Evolutionary conservation across 768 basidiomycete genomes (phyloP), one percentile per base, ranked within the genome.

Genomic region (Lactifluus volemus): DNA sequence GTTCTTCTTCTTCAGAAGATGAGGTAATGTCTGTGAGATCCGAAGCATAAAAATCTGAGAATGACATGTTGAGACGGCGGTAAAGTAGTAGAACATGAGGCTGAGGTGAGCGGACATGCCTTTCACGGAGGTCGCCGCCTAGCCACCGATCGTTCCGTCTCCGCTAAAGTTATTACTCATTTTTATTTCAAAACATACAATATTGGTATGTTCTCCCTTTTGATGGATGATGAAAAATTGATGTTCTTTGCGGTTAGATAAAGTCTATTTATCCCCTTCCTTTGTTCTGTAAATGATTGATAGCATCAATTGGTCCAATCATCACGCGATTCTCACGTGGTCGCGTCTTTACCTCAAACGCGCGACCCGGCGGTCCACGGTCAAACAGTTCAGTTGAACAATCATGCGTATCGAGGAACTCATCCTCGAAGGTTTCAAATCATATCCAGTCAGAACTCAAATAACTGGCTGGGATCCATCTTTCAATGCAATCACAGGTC

Each of bases 401-500:
- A 52, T 14, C 8, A 66, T 66, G 65, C 59, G 64, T 7, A 66
- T 66, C 11, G 63, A 66, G 65, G 65, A 66, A 50, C 65, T 66
- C 59, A 60, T 66, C 51, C 59, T 21, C 49, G 10, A 65, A 92
- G 94, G 96, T 50, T 99, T 98, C 81, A 98, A 99, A 72, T 96
- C 93, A 2, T 98, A 98, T 71, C 95, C 96, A 10, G 93, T 95
- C 32, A 83, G 96, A 53, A 98, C 97, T 0, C 89, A 90, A 68
- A 96, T 99, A 63, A 87, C 88, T 0, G 96, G 95, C 63, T 99
- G 97, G 93, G 96, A 98, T 71, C 75, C 91, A 6, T 96, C 92
- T 4, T 99, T 99, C 82, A 98, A 98, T 72, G 97, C 97, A 5
- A 98, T 99, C 74, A 97, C 93, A 5, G 95, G 95, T 49, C 82